Percentiles rank a stretch among this genome's conserved stretches.
Evolutionary conservation across 345 rosid species (phyloP).

Genomic region (Linum lewisii): DNA sequence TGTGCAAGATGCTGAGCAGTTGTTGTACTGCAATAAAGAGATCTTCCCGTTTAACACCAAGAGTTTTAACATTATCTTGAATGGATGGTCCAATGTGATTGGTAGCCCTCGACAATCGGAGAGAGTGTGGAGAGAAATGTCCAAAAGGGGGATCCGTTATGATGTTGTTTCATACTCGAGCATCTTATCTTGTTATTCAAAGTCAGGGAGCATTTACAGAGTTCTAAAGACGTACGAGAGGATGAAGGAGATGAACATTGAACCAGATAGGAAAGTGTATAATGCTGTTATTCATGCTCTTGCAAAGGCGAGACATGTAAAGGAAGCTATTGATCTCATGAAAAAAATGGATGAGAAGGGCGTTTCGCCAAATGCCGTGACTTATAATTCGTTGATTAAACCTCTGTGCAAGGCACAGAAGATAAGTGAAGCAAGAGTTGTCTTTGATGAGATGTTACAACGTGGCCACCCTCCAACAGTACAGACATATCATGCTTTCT

Average conservation of each 20-base stretch:
- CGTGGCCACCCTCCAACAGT: slow-evolving; percentile 43
- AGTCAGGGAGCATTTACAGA: slow-evolving; percentile 49
- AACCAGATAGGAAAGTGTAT: slow-evolving; percentile 79
- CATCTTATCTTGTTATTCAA: slow-evolving; percentile 74
- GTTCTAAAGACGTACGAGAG: slow-evolving; percentile 58
- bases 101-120: slow-evolving; percentile 68
- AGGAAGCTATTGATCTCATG: slow-evolving; percentile 57
- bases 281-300: slow-evolving; percentile 75
- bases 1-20: slow-evolving; percentile 86
- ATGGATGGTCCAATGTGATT: slow-evolving; percentile 83
- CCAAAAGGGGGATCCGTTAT: slow-evolving; percentile 40
- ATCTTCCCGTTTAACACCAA: slow-evolving; percentile 64
- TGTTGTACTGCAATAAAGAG: slow-evolving; percentile 60
- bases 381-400: slow-evolving; percentile 74
- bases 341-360: slow-evolving; percentile 72
- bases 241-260: slow-evolving; percentile 49
- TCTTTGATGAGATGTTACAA: slow-evolving; percentile 60
- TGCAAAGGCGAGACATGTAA: slow-evolving; percentile 59
- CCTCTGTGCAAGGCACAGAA: slow-evolving; percentile 64
- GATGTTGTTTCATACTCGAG: slow-evolving; percentile 73
- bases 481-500: slow-evolving; percentile 70
- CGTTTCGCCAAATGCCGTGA: slow-evolving; percentile 46
- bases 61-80: slow-evolving; percentile 74
- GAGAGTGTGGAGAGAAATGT: slow-evolving; percentile 84
- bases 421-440: slow-evolving; percentile 48